These are phyloP conservation scores for Spergularia marina DNA, from an alignment of 148 eudicot species.

Conservation along the genomic window DNA sequence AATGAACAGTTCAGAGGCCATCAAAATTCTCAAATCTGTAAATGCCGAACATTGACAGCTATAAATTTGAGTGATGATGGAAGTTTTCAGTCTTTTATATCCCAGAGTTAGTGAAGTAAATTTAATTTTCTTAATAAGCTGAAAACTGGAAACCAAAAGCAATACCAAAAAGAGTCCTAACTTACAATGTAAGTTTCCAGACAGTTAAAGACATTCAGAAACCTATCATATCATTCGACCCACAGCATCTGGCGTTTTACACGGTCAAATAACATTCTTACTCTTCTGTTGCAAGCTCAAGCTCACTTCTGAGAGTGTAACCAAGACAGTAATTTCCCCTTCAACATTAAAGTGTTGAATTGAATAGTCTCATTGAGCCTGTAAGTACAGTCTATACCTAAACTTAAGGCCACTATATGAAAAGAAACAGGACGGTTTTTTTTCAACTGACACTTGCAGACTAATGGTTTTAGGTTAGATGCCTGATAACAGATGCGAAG, in stretches of 20 bases:
- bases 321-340: not conserved
- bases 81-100: too few relatives aligned
- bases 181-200: too few relatives aligned
- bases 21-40: not conserved
- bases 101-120: too few relatives aligned
- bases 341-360: not conserved
- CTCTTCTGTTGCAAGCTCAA: not conserved
- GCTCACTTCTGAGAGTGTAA: not conserved
- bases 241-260: not conserved
- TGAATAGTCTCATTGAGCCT: not conserved
- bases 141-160: too few relatives aligned
- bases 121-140: too few relatives aligned
- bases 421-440: not conserved
- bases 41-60: too few relatives aligned
- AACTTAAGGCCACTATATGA: not conserved
- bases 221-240: not conserved
- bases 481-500: not conserved
- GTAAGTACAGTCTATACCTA: not conserved
- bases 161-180: too few relatives aligned
- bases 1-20: not conserved
- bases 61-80: too few relatives aligned
- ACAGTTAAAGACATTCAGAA: not conserved
- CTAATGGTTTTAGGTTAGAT: not conserved
- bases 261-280: not conserved
- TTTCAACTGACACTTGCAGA: not conserved